A percentile compares a stretch with the other conserved stretches of the same genome.
phyloP scores from a whole-genome alignment of 2,329 filamentous ascomycete genomes.

The Mycosphaerella sp. region DNA sequence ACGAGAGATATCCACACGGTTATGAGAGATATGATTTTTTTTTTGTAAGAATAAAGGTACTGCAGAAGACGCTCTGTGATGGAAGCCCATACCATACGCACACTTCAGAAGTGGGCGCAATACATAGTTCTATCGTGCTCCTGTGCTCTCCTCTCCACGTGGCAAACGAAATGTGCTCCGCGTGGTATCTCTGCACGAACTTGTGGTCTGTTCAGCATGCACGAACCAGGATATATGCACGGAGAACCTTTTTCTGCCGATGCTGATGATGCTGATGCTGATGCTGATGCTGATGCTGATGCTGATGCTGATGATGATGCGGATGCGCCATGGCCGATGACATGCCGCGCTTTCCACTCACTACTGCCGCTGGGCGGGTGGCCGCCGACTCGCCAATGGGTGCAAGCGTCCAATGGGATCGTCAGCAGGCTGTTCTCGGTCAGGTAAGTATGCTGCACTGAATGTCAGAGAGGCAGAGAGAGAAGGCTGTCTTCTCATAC shows the following conservation, averaged over 20 bases:
- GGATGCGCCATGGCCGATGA: too few relatives aligned
- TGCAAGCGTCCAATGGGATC: too few relatives aligned
- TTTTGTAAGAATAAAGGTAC: neutral
- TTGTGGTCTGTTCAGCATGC: neutral
- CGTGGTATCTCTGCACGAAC: neutral
- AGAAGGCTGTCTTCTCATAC: too few relatives aligned
- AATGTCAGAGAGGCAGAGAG: too few relatives aligned
- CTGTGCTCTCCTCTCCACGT: neutral
- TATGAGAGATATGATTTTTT: neutral
- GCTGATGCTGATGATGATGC: too few relatives aligned
- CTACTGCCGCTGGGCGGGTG: too few relatives aligned
- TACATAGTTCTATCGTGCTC: neutral
- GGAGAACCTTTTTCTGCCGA: neutral
- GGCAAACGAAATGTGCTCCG: neutral
- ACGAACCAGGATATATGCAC: neutral
- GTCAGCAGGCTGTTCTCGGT: too few relatives aligned
- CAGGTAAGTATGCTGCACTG: too few relatives aligned
- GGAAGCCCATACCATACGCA: neutral
- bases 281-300: too few relatives aligned
- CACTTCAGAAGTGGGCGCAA: neutral
- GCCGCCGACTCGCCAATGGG: too few relatives aligned
- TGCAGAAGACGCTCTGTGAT: neutral
- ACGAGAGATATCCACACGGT: neutral
- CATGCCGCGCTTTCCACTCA: too few relatives aligned
- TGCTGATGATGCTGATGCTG: too few relatives aligned